Base-by-base conservation (phyloP, 495 filamentous ascomycete genomes). In the Podospora anserina region DNA sequence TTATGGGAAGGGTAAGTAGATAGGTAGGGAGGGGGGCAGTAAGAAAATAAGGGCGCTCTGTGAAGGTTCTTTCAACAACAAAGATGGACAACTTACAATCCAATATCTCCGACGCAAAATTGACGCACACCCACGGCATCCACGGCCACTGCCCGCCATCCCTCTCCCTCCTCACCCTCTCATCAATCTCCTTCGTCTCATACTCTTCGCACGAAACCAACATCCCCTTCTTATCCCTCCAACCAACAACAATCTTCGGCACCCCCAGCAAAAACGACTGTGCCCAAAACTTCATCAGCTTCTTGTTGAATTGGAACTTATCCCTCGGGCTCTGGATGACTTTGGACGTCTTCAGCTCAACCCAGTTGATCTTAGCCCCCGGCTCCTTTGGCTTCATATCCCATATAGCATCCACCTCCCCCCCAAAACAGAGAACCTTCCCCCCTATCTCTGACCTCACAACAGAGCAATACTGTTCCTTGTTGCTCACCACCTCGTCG, bases 211-310 rank as follows among this genome's bases (percentile, higher is more conserved):
- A 66, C 26, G 83, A 82, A 54, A 82, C 79, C 49, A 98, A 82
- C 59, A 91, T 87, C 5, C 96, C 96, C 66, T 89, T 75, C 57
- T 84, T 85, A 26, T 85, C 87, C 20, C 96, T 89, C 74, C 94
- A 97, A 1, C 95, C 95, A 3, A 98, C 91, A 20, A 97, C 89
- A 64, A 99, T 91, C 74, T 89, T 95, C 0, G 92, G 92, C 2
- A 98, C 93, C 6, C 93, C 94, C 1, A 99, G 87, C 0, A 99
- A 84, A 74, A 97, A 99, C 1, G 92, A 97, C 71, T 99, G 95
- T 19, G 92, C 90, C 95, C 95, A 99, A 80, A 92, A 97, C 68
- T 94, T 96, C 70, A 97, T 83, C 49, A 98, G 83, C 76, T 98
- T 98, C 13, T 90, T 85, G 78, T 99, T 92, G 72, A 90, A 96